Percentiles rank a stretch among this genome's conserved stretches.
Evolutionary conservation across 2,329 filamentous ascomycete species (phyloP).

Genomic region (Mycosphaerella arachidis): DNA sequence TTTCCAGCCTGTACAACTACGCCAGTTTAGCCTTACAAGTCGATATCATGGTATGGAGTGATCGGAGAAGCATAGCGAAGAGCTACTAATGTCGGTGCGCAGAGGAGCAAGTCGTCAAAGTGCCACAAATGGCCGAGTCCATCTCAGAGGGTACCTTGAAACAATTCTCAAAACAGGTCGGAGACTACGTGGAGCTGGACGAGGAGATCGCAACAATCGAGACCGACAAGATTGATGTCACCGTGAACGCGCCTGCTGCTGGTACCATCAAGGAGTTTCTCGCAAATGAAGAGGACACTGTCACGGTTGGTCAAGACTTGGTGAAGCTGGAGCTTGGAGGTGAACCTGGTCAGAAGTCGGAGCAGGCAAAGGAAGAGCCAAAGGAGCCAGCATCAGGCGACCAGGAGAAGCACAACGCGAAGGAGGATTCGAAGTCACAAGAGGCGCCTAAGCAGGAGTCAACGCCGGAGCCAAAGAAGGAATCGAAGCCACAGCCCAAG

Average conservation of each 20-base stretch:
- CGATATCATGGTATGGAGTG: conserved; percentile 27
- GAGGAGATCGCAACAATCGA: conserved; percentile 99
- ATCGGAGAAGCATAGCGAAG: not conserved
- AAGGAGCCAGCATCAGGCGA: conserved; percentile 57
- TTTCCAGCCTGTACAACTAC: conserved; percentile 24
- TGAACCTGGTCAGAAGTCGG: conserved; percentile 51
- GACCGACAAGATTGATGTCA: conserved; percentile 99
- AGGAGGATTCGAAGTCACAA: conserved; percentile 33
- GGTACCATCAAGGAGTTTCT: conserved; percentile 90
- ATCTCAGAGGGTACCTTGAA: conserved; percentile 97
- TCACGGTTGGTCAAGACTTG: conserved; percentile 88
- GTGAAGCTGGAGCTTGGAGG: conserved; percentile 79
- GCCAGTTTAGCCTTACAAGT: conserved; percentile 33
- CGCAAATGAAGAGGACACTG: conserved; percentile 90
- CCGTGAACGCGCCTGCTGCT: conserved; percentile 87
- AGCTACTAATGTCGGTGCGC: conserved; percentile 12
- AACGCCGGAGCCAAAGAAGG: conserved; percentile 38
- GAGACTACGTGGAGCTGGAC: conserved; percentile 90
- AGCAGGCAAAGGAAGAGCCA: conserved; percentile 54
- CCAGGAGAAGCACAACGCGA: conserved; percentile 48
- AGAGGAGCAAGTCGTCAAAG: conserved; percentile 84
- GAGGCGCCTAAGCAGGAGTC: conserved; percentile 42
- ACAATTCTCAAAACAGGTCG: conserved; percentile 88
- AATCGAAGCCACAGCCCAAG: conserved; percentile 40
- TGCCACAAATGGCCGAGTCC: conserved; percentile 97